A percentile compares a stretch with the other conserved stretches of the same genome.
These are phyloP conservation scores for Microglena sp. DNA, from an alignment of 139 green algal species.

Conservation along the genomic window DNA sequence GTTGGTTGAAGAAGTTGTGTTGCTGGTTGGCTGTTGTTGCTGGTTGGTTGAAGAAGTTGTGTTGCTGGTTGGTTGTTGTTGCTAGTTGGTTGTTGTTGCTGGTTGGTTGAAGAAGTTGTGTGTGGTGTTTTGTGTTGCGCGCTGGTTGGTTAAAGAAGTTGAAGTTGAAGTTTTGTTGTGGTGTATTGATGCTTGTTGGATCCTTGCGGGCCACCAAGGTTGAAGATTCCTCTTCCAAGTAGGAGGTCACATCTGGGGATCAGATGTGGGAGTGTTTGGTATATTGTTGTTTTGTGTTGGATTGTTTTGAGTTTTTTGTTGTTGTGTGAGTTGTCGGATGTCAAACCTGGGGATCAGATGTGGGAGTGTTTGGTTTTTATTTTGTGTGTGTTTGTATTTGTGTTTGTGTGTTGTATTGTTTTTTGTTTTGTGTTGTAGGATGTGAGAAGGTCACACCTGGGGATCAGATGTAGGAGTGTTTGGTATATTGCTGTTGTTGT, in stretches of 20 bases:
- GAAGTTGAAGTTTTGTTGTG: background rate
- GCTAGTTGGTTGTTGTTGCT: background rate
- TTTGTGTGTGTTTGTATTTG: background rate
- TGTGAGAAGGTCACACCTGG: slow-evolving; percentile 38
- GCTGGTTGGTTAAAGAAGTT: too few relatives aligned
- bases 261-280: too few relatives aligned
- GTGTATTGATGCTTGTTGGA: slow-evolving; percentile 3
- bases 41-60: background rate
- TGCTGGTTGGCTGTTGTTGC: too few relatives aligned
- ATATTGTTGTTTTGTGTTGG: too few relatives aligned
- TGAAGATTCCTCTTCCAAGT: slow-evolving; percentile 71
- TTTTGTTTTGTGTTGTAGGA: too few relatives aligned
- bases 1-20: too few relatives aligned
- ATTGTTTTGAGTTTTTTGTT: too few relatives aligned
- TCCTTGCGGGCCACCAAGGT: slow-evolving; percentile 59
- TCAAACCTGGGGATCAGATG: slow-evolving; percentile 21
- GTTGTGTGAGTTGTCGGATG: too few relatives aligned
- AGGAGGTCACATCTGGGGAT: slow-evolving; percentile 31
- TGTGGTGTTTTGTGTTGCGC: background rate
- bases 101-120: background rate
- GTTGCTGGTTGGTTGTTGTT: background rate
- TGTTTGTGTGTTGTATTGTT: too few relatives aligned
- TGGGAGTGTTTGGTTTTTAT: background rate
- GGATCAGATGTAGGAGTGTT: background rate
- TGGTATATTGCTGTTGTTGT: too few relatives aligned